Conservation (phyloP, 495 filamentous ascomycete genomes). For the Hypoxylon lenormandii region DNA sequence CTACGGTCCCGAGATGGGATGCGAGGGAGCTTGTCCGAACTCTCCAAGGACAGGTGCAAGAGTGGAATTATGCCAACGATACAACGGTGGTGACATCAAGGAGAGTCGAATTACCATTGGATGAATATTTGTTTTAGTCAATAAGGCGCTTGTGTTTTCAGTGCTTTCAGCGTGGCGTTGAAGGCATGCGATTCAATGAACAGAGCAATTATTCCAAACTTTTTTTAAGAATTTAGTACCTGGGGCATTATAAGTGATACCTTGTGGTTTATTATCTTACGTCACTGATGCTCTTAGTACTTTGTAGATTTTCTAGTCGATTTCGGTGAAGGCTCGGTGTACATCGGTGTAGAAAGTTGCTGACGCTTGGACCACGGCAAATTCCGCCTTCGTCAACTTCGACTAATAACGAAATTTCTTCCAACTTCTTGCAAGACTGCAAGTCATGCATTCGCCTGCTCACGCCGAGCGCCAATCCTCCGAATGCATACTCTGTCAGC, state of each 20-base stretch:
- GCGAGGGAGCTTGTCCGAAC: constrained; percentile 35
- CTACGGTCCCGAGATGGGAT: constrained; percentile 42
- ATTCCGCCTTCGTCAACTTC: constrained; percentile 12
- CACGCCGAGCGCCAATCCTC: constrained; percentile 51
- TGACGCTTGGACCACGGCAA: constrained; percentile 45
- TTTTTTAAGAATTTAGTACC: neutral
- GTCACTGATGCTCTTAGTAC: neutral
- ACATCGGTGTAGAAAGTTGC: neutral
- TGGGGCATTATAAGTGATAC: neutral
- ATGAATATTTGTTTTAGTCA: constrained; percentile 44
- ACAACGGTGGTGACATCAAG: constrained; percentile 18
- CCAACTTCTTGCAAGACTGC: constrained; percentile 14
- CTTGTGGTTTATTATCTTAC: neutral
- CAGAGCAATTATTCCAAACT: neutral
- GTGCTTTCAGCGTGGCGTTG: constrained; percentile 37
- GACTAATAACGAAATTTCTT: constrained; percentile 23
- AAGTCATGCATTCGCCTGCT: constrained; percentile 50
- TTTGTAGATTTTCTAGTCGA: neutral
- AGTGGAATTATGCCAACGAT: constrained; percentile 50
- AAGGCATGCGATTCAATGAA: neutral
- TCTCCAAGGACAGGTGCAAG: constrained; percentile 34
- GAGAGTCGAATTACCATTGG: constrained; percentile 18
- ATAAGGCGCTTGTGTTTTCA: neutral
- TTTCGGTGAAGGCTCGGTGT: constrained; percentile 17
- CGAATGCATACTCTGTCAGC: constrained; percentile 59